phyloP scores from a whole-genome alignment of 148 eudicot genomes.

The Suaeda aralocaspica region DNA sequence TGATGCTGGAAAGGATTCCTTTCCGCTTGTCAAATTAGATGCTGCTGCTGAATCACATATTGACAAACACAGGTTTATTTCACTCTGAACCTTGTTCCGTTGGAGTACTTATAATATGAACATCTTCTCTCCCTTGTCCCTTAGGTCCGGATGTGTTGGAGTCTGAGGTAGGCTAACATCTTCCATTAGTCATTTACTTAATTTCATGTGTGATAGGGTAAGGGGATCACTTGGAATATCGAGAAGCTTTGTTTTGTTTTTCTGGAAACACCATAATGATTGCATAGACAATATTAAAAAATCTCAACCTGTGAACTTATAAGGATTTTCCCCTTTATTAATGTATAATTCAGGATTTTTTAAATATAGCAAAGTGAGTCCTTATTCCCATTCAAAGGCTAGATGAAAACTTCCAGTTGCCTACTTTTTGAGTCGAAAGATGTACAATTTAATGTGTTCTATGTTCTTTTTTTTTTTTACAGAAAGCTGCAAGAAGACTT shows the following conservation, averaged over 20 bases:
- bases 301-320: no score
- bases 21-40: conserved; percentile 63
- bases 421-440: not conserved
- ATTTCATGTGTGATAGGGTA: no score
- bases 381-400: not conserved
- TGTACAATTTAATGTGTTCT: not conserved
- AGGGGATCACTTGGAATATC: no score
- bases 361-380: not conserved
- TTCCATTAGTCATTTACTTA: no score
- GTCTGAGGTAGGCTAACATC: no score
- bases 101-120: no score
- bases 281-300: no score
- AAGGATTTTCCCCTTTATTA: not conserved
- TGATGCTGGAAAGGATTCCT: conserved; percentile 36
- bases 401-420: not conserved
- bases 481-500: conserved; percentile 97
- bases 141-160: no score
- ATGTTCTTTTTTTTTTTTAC: conserved; percentile 15
- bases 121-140: no score
- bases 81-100: not conserved
- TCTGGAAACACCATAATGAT: no score
- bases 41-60: conserved; percentile 57
- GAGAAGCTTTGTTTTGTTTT: no score
- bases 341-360: not conserved
- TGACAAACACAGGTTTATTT: conserved; percentile 73